Evolutionary conservation across 192 early-diverging fungal species (phyloP), one percentile per base, ranked within the genome.

Genomic region (Podochytrium sp.): DNA sequence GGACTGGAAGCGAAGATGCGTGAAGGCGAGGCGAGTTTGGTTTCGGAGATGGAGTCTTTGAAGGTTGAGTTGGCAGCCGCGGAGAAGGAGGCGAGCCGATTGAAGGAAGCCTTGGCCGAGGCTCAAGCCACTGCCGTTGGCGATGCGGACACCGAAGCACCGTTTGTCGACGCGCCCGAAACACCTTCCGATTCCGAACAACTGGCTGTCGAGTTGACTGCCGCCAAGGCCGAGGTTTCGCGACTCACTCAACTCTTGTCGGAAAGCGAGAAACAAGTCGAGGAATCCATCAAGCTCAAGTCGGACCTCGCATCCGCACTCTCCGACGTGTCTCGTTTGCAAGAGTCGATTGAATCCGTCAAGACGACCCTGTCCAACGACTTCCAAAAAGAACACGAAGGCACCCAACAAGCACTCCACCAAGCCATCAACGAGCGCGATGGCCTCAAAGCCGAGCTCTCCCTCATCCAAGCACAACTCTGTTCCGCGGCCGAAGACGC

Each of bases 201-300:
- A 43, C 41, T 27, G 20, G 14, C 42, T 25, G 14, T n/a, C 12
- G 56, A 57, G 40, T 39, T 59, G 12, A 16, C 25, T 23, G 27
- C 41, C 18, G 69, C 69, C 40, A 50, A 69, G n/a, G 37, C 52
- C 16, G 52, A 69, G 23, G 67, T 69, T 16, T 30, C 25, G 7
- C 33, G 67, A 23, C 32, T 56, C 14, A 32, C 53, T 38, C 6
- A 69, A 37, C 27, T n/a, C 33, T 34, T 69, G 29, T 10, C 30
- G 27, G 67, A 69, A 42, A 33, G 49, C 52, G 25, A 34, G 7
- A 34, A 34, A 1, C 33, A 10, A 12, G n/a, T 23, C 49, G 34
- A 27, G 23, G 69, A 71, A 59, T 27, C 29, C 23, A 27, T 35
- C 18, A 71, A 51, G 20, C 56, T 57, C 5, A 43, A 60, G 37